These are phyloP conservation scores for Scortechinia acanthostroma DNA, from an alignment of 2,329 filamentous ascomycete genomes.

Conservation along the genomic window DNA sequence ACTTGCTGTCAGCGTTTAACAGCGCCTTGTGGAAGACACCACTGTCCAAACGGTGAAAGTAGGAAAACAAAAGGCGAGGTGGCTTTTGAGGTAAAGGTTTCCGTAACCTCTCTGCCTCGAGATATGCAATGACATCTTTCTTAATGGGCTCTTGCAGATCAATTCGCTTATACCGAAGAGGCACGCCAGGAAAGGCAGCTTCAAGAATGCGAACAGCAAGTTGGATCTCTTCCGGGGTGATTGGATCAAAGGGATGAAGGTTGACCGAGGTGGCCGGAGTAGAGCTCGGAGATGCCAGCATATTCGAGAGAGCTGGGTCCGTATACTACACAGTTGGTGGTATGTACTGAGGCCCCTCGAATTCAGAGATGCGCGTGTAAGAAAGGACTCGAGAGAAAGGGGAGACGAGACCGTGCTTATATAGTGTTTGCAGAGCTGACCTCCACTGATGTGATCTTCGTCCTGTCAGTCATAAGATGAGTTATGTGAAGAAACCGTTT, in stretches of 20 bases:
- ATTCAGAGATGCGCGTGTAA: too few species aligned
- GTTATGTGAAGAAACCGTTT: too few species aligned
- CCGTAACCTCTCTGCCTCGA: conserved; percentile 44
- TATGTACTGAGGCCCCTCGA: too few species aligned
- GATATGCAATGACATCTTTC: conserved; percentile 39
- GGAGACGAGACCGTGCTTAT: too few species aligned
- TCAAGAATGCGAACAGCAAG: conserved; percentile 24
- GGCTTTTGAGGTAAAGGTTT: conserved; percentile 28
- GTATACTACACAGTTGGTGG: too few species aligned
- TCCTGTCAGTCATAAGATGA: too few species aligned
- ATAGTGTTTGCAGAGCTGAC: too few species aligned
- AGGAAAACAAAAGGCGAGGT: conserved; percentile 35
- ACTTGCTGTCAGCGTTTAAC: conserved; percentile 22
- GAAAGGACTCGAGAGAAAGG: too few species aligned
- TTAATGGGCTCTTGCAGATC: conserved; percentile 50
- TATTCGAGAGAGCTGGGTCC: too few species aligned
- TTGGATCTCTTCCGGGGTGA: conserved; percentile 26
- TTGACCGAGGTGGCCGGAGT: too few species aligned
- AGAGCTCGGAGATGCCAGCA: too few species aligned
- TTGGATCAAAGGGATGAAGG: conserved; percentile 28
- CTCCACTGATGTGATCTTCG: too few species aligned
- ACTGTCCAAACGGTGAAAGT: conserved; percentile 28
- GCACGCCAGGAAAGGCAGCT: conserved; percentile 20
- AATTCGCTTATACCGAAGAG: conserved; percentile 46
- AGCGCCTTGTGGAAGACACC: conserved; percentile 25